Conservation (phyloP, 495 filamentous ascomycete genomes). For the Choiromyces venosus region DNA sequence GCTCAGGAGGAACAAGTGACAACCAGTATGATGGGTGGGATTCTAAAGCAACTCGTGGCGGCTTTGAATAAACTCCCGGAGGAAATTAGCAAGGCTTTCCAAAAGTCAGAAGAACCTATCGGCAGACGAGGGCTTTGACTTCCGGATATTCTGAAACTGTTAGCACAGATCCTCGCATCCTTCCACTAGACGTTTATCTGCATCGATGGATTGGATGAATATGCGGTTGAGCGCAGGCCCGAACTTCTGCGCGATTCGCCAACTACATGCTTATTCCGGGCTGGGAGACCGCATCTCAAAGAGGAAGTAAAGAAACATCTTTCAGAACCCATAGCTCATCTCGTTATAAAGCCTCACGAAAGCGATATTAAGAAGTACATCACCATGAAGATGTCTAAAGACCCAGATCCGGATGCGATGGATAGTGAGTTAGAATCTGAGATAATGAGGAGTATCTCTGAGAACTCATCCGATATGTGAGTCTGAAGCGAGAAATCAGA, state of each 20-base stretch:
- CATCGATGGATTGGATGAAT: constrained; percentile 22
- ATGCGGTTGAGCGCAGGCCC: constrained; percentile 7
- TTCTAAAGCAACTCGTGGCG: no score
- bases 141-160: neutral
- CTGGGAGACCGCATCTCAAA: constrained; percentile 12
- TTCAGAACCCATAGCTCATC: neutral
- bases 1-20: no score
- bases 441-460: constrained; percentile 10
- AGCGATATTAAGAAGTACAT: constrained; percentile 14
- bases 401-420: constrained; percentile 10
- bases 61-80: no score
- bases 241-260: constrained; percentile 2
- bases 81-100: neutral
- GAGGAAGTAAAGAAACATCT: constrained; percentile 7
- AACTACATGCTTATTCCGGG: constrained; percentile 10
- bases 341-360: neutral
- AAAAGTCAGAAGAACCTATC: neutral
- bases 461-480: constrained; percentile 13
- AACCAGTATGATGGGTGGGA: no score
- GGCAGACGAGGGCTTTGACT: neutral
- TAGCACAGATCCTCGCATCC: neutral
- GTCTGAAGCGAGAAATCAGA: neutral
- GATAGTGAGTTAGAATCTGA: neutral
- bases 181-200: constrained; percentile 2
- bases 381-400: neutral